Base-by-base conservation (phyloP, 106 monocot genomes). In the Allium cepa region DNA sequence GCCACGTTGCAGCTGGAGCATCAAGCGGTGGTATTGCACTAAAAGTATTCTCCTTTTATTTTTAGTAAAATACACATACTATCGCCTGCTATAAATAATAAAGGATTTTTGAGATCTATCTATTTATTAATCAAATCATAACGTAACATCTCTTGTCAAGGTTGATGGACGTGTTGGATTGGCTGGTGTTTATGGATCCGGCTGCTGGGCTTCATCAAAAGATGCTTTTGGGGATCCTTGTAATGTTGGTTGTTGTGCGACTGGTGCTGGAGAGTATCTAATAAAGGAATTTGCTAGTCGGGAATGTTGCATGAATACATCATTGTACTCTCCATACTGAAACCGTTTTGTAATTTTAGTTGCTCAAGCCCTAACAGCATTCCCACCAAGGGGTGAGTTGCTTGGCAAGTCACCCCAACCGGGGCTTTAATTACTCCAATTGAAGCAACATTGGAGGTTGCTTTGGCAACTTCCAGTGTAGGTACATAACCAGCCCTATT, bases 11-110 rank as follows among this genome's bases (percentile, higher is more conserved):
- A 17, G 84, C 88, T 10, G 97, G 92, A 15, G 84, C 97, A 77
- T 97, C 97, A 56, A 97, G 97, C 80, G 97, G 97, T 8, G 97
- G 97, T 26, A 87, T 97, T 77, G 92, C 97, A 47, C 72, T 97
- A 59, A 97, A 97, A 92, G 97, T 92, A 49, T 17, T 59, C 60
- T 64, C 27, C 8, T 56, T 47, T 66, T 51, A 4, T 48, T n/a
- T 47, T 64, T 7, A 48, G 46, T 22, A 22, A 22, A 22, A 22
- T 22, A 22, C 22, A 22, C 22, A 22, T 1, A 1, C 22, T 22
- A 22, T 22, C 0, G 22, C 22, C 22, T 22, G 22, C 22, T 22
- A 22, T 22, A 0, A 22, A 22, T 0, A 22, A 22, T 53, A 13
- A 53, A 53, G 10, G 13, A 1, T 53, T 53, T 53, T 53, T 53